Percentiles rank a stretch among this genome's conserved stretches.
phyloP scores from a whole-genome alignment of 495 filamentous ascomycete genomes.

The Aspergillus sparsus region DNA sequence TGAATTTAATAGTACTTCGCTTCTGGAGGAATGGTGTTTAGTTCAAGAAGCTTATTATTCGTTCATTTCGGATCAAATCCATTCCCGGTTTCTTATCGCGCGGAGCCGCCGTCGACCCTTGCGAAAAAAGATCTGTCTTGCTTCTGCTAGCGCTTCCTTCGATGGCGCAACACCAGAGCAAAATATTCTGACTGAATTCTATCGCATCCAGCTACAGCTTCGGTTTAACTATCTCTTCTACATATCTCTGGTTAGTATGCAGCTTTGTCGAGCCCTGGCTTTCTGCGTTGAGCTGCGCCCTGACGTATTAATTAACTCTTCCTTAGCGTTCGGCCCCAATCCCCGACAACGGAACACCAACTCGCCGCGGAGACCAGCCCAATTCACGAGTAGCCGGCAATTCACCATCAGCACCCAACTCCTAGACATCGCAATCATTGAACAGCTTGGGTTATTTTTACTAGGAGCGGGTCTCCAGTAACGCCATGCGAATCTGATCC shows the following conservation, averaged over 20 bases:
- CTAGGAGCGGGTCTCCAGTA: constrained; percentile 18
- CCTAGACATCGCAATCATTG: neutral
- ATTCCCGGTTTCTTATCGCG: constrained; percentile 31
- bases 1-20: too few species aligned
- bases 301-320: constrained; percentile 2
- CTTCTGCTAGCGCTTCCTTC: constrained; percentile 8
- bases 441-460: neutral
- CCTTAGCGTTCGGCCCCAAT: constrained; percentile 14
- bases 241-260: constrained; percentile 5
- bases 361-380: constrained; percentile 17
- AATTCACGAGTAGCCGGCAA: constrained; percentile 12
- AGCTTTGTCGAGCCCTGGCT: neutral
- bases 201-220: neutral
- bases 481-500: constrained; percentile 20
- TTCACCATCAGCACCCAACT: constrained; percentile 4
- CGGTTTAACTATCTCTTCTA: neutral
- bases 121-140: constrained; percentile 21
- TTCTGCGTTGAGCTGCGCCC: neutral
- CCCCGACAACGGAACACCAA: constrained; percentile 16
- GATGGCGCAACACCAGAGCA: neutral
- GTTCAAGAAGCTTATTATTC: too few species aligned
- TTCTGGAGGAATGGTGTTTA: too few species aligned
- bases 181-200: neutral
- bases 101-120: constrained; percentile 24
- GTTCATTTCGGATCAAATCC: constrained; percentile 27